Evolutionary conservation across 495 filamentous ascomycete species (phyloP), one percentile per base, ranked within the genome.

Genomic region (Aspergillus incahuasiensis): DNA sequence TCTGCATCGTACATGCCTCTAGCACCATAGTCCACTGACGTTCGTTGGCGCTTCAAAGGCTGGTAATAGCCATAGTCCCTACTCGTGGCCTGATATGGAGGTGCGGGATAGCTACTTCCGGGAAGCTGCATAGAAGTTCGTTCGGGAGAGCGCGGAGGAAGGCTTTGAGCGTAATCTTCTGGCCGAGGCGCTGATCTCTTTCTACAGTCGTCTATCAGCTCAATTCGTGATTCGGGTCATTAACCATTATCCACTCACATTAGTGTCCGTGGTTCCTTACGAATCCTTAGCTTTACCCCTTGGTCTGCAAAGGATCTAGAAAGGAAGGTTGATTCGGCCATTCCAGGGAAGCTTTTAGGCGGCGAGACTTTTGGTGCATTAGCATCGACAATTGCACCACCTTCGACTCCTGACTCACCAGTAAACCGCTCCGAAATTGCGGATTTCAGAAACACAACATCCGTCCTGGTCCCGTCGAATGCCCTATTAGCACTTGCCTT

Each of bases 291-390:
- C 38, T 91, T 85, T 12, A 97, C 90, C 16, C 94, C 94, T 68
- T 98, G 94, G 66, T 98, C 94, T 56, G 89, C 89, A 72, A 98
- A 97, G 0, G 90, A 90, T 57, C 92, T 82, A 3, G 94, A 96
- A 18, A 98, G 74, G 65, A 90, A 88, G 0, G 94, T 97, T 8
- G 92, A 97, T 67, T 96, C 92, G 40, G 82, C 80, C 82, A 95
- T 86, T 25, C 92, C 92, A 4, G 86, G 86, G 63, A 90, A 97
- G 50, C 86, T 85, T 72, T 95, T 96, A 30, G 82, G 79, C 15
- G 84, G 74, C 53, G 82, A 84, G 16, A 92, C 91, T 86, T 5
- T 61, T 22, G 52, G 51, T 13, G 48, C 30, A 50, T 74, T 54
- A 72, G 66, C 34, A 32, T 15, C 15, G 16, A 15, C n/a, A 12